Evolutionary conservation across 768 basidiomycete species (phyloP).

Genomic region (Goffeauzyma gilvescens): DNA sequence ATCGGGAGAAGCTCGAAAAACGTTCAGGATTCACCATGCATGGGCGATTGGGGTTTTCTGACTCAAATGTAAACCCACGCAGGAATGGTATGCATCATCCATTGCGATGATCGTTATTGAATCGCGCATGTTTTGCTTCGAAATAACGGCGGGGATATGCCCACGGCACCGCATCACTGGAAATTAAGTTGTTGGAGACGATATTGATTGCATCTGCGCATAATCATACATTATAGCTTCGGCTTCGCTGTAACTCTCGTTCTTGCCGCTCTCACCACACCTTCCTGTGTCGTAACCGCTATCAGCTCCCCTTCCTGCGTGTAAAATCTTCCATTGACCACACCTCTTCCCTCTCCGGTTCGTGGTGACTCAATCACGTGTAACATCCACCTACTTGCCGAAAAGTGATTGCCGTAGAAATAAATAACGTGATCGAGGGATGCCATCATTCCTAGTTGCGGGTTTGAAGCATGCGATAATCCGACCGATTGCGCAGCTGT

Average conservation of each 20-base stretch:
- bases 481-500: conserved; percentile 27
- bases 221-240: conserved; percentile 8
- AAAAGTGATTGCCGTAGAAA: conserved; percentile 26
- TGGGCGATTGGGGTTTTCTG: too few relatives aligned
- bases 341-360: conserved; percentile 22
- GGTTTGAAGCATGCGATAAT: conserved; percentile 18
- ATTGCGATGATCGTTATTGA: too few relatives aligned
- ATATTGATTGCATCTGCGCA: too few relatives aligned
- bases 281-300: conserved; percentile 31
- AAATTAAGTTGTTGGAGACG: too few relatives aligned
- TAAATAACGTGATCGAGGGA: conserved; percentile 29
- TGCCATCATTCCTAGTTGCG: conserved; percentile 29
- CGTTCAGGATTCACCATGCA: too few relatives aligned
- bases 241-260: conserved; percentile 42
- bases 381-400: conserved; percentile 21
- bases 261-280: conserved; percentile 38
- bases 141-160: too few relatives aligned
- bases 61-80: too few relatives aligned
- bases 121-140: too few relatives aligned
- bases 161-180: too few relatives aligned
- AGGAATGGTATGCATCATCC: too few relatives aligned
- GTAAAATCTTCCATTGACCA: conserved; percentile 28
- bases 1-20: too few relatives aligned
- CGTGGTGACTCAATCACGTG: conserved; percentile 29
- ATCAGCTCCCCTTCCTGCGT: conserved; percentile 23